Conservation (phyloP, 202 grass and related monocot genomes). For the Musa balbisiana region DNA sequence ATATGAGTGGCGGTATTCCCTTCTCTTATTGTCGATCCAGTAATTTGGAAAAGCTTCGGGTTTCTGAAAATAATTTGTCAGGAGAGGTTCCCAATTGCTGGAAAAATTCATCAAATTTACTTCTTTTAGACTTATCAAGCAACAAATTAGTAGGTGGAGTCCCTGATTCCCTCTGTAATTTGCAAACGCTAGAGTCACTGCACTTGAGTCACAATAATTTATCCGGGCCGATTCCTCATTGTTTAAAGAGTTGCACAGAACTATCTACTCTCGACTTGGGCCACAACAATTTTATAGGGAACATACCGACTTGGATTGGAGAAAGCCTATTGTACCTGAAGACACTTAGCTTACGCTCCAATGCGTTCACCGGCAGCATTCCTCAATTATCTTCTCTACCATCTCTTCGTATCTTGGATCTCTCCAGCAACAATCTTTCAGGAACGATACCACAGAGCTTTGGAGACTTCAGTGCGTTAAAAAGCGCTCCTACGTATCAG, state of each 20-base stretch:
- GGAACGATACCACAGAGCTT: too few relatives aligned
- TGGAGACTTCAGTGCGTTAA: too few relatives aligned
- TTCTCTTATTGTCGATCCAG: conserved; percentile 6
- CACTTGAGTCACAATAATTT: conserved; percentile 29
- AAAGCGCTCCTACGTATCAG: too few relatives aligned
- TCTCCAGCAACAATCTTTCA: too few relatives aligned
- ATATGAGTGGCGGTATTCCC: conserved; percentile 24
- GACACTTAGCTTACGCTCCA: conserved; percentile 19
- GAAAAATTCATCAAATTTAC: neutral
- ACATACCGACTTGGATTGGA: conserved; percentile 25
- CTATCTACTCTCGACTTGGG: conserved; percentile 15
- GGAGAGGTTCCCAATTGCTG: conserved; percentile 29
- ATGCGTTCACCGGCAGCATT: conserved; percentile 28
- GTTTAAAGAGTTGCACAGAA: neutral
- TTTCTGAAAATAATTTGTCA: conserved; percentile 24
- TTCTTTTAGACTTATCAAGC: too few relatives aligned
- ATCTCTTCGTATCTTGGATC: neutral
- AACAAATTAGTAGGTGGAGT: neutral
- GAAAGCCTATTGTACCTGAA: neutral
- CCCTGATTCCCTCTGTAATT: neutral
- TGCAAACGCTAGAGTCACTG: neutral
- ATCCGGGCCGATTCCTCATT: conserved; percentile 25
- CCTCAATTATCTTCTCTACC: neutral
- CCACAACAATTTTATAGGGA: conserved; percentile 26
- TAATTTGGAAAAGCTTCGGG: neutral